Conservation (phyloP, 1,139 yeast species). For the Suhomyces chickasaworum region DNA sequence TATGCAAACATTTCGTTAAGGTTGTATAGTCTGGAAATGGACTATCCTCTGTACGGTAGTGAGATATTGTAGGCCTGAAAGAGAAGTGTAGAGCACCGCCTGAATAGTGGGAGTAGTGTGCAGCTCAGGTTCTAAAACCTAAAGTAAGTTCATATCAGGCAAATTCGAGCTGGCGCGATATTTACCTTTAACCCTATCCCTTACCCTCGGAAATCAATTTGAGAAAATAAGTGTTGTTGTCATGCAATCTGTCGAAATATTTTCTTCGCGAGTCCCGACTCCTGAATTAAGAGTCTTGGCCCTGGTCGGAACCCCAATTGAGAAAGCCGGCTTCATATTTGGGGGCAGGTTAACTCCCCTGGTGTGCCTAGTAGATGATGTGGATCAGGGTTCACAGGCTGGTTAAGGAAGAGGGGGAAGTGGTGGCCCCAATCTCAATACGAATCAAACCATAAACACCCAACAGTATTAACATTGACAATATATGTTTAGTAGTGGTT, state of each 20-base stretch:
- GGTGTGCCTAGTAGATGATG: background rate
- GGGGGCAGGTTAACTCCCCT: background rate
- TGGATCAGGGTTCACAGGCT: background rate
- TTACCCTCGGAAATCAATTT: background rate
- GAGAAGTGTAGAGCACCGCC: too few species aligned
- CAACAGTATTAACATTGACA: too few species aligned
- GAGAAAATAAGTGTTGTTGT: background rate
- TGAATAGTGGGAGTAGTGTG: background rate
- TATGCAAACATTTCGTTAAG: too few species aligned
- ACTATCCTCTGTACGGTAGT: too few species aligned
- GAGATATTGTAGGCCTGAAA: too few species aligned
- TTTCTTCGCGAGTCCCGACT: background rate
- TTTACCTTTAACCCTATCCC: background rate
- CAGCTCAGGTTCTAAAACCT: background rate
- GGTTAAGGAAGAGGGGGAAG: background rate
- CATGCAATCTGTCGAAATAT: background rate
- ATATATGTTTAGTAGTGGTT: background rate
- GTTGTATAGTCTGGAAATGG: too few species aligned
- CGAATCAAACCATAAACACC: background rate
- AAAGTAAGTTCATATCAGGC: background rate
- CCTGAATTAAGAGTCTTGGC: background rate
- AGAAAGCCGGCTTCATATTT: background rate
- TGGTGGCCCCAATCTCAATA: background rate
- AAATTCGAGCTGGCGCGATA: background rate
- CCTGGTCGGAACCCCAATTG: background rate